A percentile compares a stretch with the other conserved stretches of the same genome.
Conservation (phyloP, 768 basidiomycete genomes). For the Phylloporus rhodoxanthus region DNA sequence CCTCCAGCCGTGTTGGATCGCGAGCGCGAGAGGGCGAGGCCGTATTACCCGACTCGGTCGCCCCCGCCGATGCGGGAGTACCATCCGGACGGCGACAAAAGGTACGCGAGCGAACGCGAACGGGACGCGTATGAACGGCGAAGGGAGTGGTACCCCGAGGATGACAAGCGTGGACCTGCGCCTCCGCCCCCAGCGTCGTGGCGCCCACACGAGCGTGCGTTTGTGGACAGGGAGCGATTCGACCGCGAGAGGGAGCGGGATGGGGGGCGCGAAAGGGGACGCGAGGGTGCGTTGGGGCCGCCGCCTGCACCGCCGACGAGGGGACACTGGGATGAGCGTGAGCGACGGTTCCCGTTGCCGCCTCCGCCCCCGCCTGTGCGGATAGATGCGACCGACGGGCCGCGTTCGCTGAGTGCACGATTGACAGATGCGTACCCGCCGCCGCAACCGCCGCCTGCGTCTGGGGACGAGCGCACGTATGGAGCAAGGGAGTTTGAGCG, state of each 20-base stretch:
- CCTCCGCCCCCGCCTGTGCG: constrained; percentile 14
- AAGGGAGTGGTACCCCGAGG: constrained; percentile 32
- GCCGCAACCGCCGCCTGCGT: not conserved
- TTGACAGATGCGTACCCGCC: constrained; percentile 25
- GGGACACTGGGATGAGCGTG: constrained; percentile 37
- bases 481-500: constrained; percentile 28
- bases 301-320: constrained; percentile 25
- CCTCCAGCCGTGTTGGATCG: constrained; percentile 33
- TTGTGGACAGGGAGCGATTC: constrained; percentile 33
- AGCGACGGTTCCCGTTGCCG: constrained; percentile 31
- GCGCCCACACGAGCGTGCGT: constrained; percentile 33
- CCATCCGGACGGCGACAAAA: constrained; percentile 31
- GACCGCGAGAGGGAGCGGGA: constrained; percentile 34
- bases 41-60: constrained; percentile 29
- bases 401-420: constrained; percentile 27
- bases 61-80: constrained; percentile 28
- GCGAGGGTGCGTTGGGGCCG: constrained; percentile 9
- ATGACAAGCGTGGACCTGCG: constrained; percentile 33
- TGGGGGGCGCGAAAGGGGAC: constrained; percentile 40
- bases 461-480: constrained; percentile 24
- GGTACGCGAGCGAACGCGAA: constrained; percentile 26
- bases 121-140: constrained; percentile 31
- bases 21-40: constrained; percentile 24
- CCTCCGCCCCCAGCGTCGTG: constrained; percentile 2
- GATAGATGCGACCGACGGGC: constrained; percentile 7